These are phyloP conservation scores for Fragilaria crotonensis DNA, from an alignment of 108 stramenopile species.

Conservation along the genomic window DNA sequence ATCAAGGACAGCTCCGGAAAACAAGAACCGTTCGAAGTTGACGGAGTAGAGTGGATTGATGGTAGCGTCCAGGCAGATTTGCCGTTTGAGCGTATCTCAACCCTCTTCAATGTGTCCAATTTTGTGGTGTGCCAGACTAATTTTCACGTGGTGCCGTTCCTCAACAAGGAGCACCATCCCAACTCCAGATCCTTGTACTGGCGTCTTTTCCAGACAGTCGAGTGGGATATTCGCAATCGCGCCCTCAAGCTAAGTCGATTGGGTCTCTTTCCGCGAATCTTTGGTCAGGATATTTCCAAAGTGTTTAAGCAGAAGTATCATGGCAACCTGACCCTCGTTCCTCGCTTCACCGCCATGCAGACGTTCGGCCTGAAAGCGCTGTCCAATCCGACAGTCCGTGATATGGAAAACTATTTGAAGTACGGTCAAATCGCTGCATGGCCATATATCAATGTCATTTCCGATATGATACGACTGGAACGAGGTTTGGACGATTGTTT, in stretches of 20 bases:
- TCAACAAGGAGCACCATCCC: constrained; percentile 83
- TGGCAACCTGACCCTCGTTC: constrained; percentile 80
- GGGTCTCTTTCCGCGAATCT: constrained; percentile 83
- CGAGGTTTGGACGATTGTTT: constrained; percentile 61
- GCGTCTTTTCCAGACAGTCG: constrained; percentile 73
- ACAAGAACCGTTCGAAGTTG: constrained; percentile 85
- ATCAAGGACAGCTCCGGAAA: constrained; percentile 74
- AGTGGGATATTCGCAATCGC: constrained; percentile 82
- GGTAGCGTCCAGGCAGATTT: constrained; percentile 90
- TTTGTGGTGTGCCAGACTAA: constrained; percentile 90
- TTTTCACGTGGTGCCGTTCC: constrained; percentile 87
- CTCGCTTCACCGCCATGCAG: constrained; percentile 76
- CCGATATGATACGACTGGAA: constrained; percentile 77
- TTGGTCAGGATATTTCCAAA: constrained; percentile 88
- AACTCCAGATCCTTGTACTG: constrained; percentile 57
- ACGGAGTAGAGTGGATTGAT: constrained; percentile 94
- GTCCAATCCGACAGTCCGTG: constrained; percentile 64
- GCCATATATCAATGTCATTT: constrained; percentile 76
- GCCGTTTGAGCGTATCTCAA: constrained; percentile 87
- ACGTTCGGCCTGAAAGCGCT: constrained; percentile 79
- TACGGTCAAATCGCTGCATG: constrained; percentile 81
- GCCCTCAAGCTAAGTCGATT: constrained; percentile 69
- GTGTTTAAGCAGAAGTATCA: constrained; percentile 93
- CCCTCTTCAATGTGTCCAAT: constrained; percentile 85
- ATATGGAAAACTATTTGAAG: constrained; percentile 83